phyloP scores from a whole-genome alignment of 495 filamentous ascomycete genomes.

The Penicillium arizonense region DNA sequence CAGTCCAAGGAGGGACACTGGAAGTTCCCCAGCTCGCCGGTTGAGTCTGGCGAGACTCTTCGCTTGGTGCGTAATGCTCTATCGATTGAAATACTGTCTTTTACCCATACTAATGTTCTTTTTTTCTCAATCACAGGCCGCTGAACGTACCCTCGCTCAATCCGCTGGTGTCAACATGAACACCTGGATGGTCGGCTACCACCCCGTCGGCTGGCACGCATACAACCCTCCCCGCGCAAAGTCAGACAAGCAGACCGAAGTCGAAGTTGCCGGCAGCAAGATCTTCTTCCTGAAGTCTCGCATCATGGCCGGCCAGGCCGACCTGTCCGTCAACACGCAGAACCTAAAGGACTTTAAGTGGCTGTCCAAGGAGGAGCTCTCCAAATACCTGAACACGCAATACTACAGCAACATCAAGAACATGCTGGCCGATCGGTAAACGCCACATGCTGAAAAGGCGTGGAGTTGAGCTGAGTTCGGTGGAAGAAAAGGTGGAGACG shows the following conservation, averaged over 20 bases:
- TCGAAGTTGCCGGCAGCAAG: slow-evolving; percentile 61
- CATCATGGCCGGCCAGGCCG: slow-evolving; percentile 94
- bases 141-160: slow-evolving; percentile 71
- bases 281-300: slow-evolving; percentile 92
- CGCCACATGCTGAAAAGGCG: not conserved
- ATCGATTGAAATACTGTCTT: too few relatives aligned
- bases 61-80: slow-evolving; percentile 63
- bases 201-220: slow-evolving; percentile 79
- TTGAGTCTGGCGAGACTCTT: slow-evolving; percentile 70
- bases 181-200: slow-evolving; percentile 93
- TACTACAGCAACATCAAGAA: slow-evolving; percentile 76
- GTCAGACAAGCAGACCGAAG: slow-evolving; percentile 35
- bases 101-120: not conserved
- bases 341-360: slow-evolving; percentile 84
- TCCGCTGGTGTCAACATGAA: slow-evolving; percentile 94
- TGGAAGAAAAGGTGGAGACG: not conserved
- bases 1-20: slow-evolving; percentile 64
- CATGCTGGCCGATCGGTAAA: slow-evolving; percentile 73
- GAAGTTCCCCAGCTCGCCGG: slow-evolving; percentile 70
- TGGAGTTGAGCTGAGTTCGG: slow-evolving; percentile 12
- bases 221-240: slow-evolving; percentile 35
- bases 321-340: slow-evolving; percentile 69
- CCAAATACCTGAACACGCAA: slow-evolving; percentile 53
- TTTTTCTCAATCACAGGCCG: slow-evolving; percentile 57
- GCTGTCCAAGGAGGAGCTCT: slow-evolving; percentile 85